These are phyloP conservation scores for Haplosporangium sp. DNA, from an alignment of 371 early-diverging fungal species.

Conservation along the genomic window DNA sequence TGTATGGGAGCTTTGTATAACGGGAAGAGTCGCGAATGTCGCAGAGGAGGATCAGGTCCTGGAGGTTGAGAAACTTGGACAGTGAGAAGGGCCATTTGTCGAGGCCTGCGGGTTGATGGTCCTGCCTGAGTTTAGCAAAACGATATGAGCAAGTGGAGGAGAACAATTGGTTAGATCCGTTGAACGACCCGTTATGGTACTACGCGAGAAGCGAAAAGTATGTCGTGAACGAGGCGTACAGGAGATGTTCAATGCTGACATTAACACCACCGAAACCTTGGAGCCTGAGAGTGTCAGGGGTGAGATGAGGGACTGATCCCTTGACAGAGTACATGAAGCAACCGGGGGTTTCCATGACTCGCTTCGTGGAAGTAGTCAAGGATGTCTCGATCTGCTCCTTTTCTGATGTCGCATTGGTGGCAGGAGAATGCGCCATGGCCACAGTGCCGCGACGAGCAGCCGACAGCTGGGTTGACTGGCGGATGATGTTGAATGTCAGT, in stretches of 20 bases:
- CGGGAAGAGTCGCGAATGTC: conserved; percentile 73
- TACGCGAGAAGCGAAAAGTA: background rate
- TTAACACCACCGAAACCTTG: conserved; percentile 62
- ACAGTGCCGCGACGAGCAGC: conserved; percentile 49
- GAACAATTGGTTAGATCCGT: background rate
- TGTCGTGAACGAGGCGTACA: conserved; percentile 56
- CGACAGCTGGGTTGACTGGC: conserved; percentile 39
- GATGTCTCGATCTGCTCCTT: conserved; percentile 3
- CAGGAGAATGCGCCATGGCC: conserved; percentile 10
- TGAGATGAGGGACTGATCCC: conserved; percentile 81
- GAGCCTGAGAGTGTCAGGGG: conserved; percentile 68
- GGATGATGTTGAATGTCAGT: conserved; percentile 46
- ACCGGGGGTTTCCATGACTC: conserved; percentile 70
- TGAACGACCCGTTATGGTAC: no score
- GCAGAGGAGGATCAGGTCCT: conserved; percentile 65
- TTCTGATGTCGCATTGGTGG: background rate
- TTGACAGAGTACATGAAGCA: conserved; percentile 77
- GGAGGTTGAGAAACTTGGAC: conserved; percentile 66
- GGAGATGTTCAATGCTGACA: conserved; percentile 65
- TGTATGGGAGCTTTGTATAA: conserved; percentile 58
- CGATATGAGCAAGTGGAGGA: background rate
- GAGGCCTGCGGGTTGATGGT: conserved; percentile 46
- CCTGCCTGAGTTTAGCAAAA: conserved; percentile 21
- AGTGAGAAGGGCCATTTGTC: conserved; percentile 64
- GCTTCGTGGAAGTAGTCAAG: background rate